Conservation (phyloP, 306 rosid genomes). For the Cicer judaicum region DNA sequence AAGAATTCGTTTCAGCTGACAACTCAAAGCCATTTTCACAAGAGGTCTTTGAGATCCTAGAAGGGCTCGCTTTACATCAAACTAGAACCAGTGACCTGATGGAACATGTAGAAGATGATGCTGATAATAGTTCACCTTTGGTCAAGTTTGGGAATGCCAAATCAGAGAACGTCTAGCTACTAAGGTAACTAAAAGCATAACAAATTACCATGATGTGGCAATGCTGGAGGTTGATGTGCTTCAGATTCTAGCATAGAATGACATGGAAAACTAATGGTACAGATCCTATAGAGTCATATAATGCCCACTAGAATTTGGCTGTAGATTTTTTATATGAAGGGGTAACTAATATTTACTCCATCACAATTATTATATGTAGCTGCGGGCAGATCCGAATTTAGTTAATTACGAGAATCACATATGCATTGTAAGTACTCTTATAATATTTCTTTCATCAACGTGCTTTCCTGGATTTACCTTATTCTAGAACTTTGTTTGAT, state of each 20-base stretch:
- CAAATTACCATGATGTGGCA: constrained; percentile 79
- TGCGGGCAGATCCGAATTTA: constrained; percentile 82
- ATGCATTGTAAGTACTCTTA: constrained; percentile 75
- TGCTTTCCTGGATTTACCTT: not conserved
- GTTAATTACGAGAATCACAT: constrained; percentile 93
- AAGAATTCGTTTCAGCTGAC: constrained; percentile 70
- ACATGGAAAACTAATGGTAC: constrained; percentile 67
- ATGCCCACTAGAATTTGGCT: constrained; percentile 39
- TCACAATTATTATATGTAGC: constrained; percentile 55
- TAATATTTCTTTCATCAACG: constrained; percentile 15
- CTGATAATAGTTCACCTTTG: constrained; percentile 49
- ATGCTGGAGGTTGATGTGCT: constrained; percentile 87
- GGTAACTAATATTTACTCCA: constrained; percentile 37
- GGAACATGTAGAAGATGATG: constrained; percentile 41
- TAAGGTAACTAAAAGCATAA: constrained; percentile 80
- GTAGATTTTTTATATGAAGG: constrained; percentile 17
- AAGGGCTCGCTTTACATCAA: constrained; percentile 51
- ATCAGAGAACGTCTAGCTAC: constrained; percentile 73
- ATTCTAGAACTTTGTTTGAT: constrained; percentile 28
- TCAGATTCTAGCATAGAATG: constrained; percentile 64
- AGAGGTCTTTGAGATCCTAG: constrained; percentile 59
- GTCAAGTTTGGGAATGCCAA: constrained; percentile 90
- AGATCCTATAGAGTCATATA: constrained; percentile 6
- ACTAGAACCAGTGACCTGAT: constrained; percentile 36
- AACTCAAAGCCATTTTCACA: constrained; percentile 61